Conservation (phyloP, 1,284 basidiomycete genomes). For the Pseudozyma flocculosa region DNA sequence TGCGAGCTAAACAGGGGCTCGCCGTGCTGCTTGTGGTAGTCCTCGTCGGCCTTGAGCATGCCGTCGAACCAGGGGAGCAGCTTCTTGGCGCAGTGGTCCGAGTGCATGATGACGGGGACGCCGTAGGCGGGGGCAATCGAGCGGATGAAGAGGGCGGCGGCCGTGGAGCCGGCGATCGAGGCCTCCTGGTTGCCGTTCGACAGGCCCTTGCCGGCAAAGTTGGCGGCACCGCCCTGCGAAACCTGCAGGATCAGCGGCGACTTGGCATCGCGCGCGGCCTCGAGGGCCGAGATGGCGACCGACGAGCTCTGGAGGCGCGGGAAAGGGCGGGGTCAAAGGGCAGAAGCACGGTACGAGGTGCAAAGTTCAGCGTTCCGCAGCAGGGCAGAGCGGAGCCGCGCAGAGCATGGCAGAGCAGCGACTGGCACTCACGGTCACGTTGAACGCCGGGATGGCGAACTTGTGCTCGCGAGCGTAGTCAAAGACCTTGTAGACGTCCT, state of each 20-base stretch:
- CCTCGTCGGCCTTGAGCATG: constrained; percentile 96
- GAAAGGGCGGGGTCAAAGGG: not conserved
- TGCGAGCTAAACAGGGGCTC: constrained; percentile 97
- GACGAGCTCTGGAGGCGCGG: constrained; percentile 36
- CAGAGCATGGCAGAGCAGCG: no score
- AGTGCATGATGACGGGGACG: constrained; percentile 90
- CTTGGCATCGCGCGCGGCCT: constrained; percentile 71
- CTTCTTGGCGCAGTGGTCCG: constrained; percentile 98
- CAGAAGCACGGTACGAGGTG: not conserved
- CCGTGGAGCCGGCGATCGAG: constrained; percentile 87
- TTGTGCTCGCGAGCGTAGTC: constrained; percentile 55
- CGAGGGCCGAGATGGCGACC: constrained; percentile 54
- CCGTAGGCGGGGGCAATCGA: constrained; percentile 67
- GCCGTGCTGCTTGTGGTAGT: constrained; percentile 81
- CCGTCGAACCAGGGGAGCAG: constrained; percentile 99
- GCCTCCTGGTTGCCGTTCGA: constrained; percentile 94
- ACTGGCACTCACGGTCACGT: constrained; percentile 49
- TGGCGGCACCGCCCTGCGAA: constrained; percentile 94
- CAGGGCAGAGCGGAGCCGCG: no score
- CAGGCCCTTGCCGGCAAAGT: constrained; percentile 95
- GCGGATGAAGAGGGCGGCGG: constrained; percentile 90
- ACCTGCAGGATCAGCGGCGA: constrained; percentile 97
- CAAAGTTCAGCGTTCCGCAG: no score
- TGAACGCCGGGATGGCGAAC: constrained; percentile 57
- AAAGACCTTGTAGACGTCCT: constrained; percentile 58